Conservation (phyloP, 805 yeast species). For the Candida jianshihensis region DNA sequence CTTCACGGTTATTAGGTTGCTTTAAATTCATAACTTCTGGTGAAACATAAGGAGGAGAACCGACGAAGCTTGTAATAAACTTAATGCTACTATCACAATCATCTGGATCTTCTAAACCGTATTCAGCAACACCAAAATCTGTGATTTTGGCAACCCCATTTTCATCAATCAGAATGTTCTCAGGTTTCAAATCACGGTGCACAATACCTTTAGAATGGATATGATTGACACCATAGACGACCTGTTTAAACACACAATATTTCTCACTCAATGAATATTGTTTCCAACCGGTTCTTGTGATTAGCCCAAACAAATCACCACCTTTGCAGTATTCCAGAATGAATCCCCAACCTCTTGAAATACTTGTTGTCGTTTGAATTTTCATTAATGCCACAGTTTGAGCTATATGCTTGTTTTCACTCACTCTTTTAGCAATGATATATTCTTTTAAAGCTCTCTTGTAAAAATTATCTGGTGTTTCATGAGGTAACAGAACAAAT, state of each 20-base stretch:
- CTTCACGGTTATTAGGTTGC: slow-evolving; percentile 26
- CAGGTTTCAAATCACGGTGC: slow-evolving; percentile 73
- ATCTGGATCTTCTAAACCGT: slow-evolving; percentile 48
- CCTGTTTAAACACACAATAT: slow-evolving; percentile 63
- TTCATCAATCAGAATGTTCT: slow-evolving; percentile 53
- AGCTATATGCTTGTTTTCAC: slow-evolving; percentile 55
- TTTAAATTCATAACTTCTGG: slow-evolving; percentile 63
- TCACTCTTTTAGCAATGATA: slow-evolving; percentile 47
- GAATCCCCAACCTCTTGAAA: slow-evolving; percentile 73
- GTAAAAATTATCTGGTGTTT: slow-evolving; percentile 59
- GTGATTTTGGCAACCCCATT: slow-evolving; percentile 61
- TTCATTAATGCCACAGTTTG: slow-evolving; percentile 47
- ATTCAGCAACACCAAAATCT: slow-evolving; percentile 72
- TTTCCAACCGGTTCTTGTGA: slow-evolving; percentile 56
- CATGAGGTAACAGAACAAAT: slow-evolving; percentile 52
- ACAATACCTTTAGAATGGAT: slow-evolving; percentile 62
- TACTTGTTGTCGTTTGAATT: slow-evolving; percentile 45
- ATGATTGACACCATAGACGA: slow-evolving; percentile 52
- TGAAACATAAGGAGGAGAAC: slow-evolving; percentile 77
- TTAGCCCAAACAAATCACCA: slow-evolving; percentile 54
- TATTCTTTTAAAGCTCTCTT: slow-evolving; percentile 57
- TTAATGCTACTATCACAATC: slow-evolving; percentile 37
- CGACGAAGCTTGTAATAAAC: slow-evolving; percentile 44
- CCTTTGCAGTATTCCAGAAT: slow-evolving; percentile 55
- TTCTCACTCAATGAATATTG: slow-evolving; percentile 42